Evolutionary conservation across 1,284 basidiomycete species (phyloP).

Genomic region (Wolfiporia cocos): DNA sequence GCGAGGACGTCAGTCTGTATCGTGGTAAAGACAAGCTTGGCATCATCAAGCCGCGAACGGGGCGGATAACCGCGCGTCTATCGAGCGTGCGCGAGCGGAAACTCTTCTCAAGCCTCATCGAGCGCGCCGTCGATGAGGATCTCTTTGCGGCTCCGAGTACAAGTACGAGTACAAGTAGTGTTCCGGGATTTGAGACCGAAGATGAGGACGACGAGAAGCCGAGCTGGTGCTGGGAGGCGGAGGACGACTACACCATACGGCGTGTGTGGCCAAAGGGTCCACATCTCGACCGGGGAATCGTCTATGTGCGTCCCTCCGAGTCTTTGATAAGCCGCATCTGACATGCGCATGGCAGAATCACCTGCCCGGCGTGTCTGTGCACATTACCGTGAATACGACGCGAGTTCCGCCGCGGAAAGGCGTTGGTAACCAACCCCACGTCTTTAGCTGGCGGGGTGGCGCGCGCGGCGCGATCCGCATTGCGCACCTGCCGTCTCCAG

Average conservation of each 20-base stretch:
- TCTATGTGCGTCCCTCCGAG: constrained; percentile 47
- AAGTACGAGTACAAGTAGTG: not conserved
- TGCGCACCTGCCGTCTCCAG: constrained; percentile 15
- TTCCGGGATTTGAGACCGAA: constrained; percentile 4
- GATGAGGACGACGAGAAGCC: constrained; percentile 16
- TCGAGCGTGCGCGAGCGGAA: constrained; percentile 55
- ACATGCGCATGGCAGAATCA: constrained; percentile 37
- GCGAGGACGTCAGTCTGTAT: constrained; percentile 38
- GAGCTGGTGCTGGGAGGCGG: constrained; percentile 55
- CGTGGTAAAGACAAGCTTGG: constrained; percentile 36
- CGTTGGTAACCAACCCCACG: constrained; percentile 48
- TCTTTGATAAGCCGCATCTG: not conserved
- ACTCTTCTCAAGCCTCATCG: constrained; percentile 29
- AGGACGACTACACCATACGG: constrained; percentile 53
- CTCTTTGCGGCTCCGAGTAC: not conserved
- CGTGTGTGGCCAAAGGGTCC: constrained; percentile 51
- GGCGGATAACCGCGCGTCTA: constrained; percentile 42
- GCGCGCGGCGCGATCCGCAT: constrained; percentile 18
- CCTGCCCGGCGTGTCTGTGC: constrained; percentile 41
- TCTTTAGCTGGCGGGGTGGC: constrained; percentile 47
- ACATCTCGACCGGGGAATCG: constrained; percentile 41
- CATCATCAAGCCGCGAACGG: constrained; percentile 43
- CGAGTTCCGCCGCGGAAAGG: constrained; percentile 45
- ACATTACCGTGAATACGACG: constrained; percentile 52
- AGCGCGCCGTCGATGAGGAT: constrained; percentile 8